Base-by-base conservation (phyloP, 108 stramenopile genomes). In the Fistulifera pelliculosa region DNA sequence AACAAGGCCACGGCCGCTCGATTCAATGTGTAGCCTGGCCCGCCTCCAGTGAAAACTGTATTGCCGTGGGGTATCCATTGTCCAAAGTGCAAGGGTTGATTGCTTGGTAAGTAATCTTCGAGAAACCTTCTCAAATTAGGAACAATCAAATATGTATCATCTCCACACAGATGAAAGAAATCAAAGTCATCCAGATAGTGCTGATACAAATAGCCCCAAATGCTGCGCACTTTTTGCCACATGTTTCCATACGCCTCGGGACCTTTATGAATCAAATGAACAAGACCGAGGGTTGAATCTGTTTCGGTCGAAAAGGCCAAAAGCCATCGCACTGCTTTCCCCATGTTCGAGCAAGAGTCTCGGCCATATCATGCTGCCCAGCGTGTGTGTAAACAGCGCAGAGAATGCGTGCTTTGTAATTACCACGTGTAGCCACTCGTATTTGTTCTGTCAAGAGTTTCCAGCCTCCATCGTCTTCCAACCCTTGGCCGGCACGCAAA, bases 181-280 rank as follows among this genome's bases (percentile, higher is more conserved):
- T 95, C 94, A 57, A 68, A 95, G 7, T 88, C 71, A 18, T 84
- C 66, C 14, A 47, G 38, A 48, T 83, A 93, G 56, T 91, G 69
- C 24, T 56, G 58, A 56, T 70, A 43, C 4, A 85, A 43, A 64
- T 86, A 91, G 35, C 66, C 47, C 91, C 81, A 87, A 38, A 91
- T 92, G 44, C 69, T 52, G 28, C 88, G 56, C 7, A 79, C 63
- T 43, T 92, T 92, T 76, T 93, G 94, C 94, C 94, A 95, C 71
- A 95, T 95, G 55, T 88, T 88, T 0, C 47, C 27, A 61, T 91
- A 95, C 25, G 48, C 61, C 47, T 90, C 91, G 28, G 49, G 28
- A 8, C 91, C 91, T 21, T 74, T 49, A 57, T 90, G 87, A 10
- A 62, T 52, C 11, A 95, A 53, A 52, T 79, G 41, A 1, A 95